These are phyloP conservation scores for Mimosa pudica DNA, from an alignment of 306 rosid genomes.

Conservation along the genomic window DNA sequence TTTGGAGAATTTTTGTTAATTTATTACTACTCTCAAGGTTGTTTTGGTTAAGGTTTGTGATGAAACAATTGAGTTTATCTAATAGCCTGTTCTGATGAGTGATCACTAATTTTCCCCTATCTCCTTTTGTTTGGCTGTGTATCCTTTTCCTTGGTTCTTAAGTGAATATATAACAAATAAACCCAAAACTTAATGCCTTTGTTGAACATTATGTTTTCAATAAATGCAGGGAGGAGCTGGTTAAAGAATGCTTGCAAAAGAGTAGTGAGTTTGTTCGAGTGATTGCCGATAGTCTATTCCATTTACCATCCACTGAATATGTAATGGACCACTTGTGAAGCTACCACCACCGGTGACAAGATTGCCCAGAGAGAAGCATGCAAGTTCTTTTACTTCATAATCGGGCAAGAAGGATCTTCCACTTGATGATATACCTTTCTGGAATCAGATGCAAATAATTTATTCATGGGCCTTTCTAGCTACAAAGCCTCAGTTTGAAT, in stretches of 20 bases:
- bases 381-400: conserved; percentile 31
- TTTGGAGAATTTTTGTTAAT: too few relatives aligned
- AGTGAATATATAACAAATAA: background rate
- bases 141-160: too few relatives aligned
- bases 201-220: background rate
- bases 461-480: background rate
- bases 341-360: conserved; percentile 70
- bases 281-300: conserved; percentile 68
- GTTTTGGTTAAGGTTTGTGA: too few relatives aligned
- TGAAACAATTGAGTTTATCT: too few relatives aligned
- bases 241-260: conserved; percentile 57
- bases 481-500: background rate
- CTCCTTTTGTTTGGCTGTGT: too few relatives aligned
- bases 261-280: conserved; percentile 81
- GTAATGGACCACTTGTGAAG: conserved; percentile 75
- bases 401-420: background rate
- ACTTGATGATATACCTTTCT: background rate
- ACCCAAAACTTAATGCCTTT: background rate
- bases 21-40: too few relatives aligned
- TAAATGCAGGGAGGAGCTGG: conserved; percentile 60
- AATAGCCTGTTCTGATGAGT: too few relatives aligned
- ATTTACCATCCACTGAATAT: conserved; percentile 70
- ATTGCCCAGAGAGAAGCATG: conserved; percentile 89
- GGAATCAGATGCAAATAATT: background rate
- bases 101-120: too few relatives aligned